Evolutionary conservation across 441 rosid species (phyloP).

Genomic region (Croton setiger): DNA sequence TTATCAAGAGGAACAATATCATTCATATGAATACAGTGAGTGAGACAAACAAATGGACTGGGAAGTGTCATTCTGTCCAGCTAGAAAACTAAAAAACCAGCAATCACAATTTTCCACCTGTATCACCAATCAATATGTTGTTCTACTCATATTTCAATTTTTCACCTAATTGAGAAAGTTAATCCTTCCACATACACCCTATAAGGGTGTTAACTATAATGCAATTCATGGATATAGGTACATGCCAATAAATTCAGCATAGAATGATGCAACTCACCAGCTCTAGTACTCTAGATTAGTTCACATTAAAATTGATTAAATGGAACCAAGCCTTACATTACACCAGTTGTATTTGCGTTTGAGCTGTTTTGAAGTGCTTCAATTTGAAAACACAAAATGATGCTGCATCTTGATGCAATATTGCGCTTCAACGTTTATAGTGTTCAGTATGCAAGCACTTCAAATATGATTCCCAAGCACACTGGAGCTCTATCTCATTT

Average conservation of each 20-base stretch:
- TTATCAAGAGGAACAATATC: not conserved
- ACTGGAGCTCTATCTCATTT: not conserved
- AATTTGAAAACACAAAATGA: not conserved
- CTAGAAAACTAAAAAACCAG: not conserved
- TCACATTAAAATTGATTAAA: not conserved
- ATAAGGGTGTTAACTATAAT: not conserved
- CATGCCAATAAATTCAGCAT: not conserved
- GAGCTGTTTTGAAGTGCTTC: not conserved
- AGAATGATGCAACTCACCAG: too few species aligned
- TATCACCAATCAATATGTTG: not conserved
- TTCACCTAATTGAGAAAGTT: not conserved
- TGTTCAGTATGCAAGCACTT: not conserved
- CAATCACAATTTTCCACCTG: not conserved
- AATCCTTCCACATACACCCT: not conserved
- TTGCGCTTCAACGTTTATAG: not conserved
- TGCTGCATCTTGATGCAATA: not conserved
- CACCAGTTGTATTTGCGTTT: not conserved
- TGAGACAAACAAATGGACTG: too few species aligned
- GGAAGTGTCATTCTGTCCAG: not conserved
- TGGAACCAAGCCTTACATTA: too few species aligned
- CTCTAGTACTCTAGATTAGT: not conserved
- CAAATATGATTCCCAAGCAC: not conserved
- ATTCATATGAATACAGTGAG: not conserved
- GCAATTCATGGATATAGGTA: not conserved
- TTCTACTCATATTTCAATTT: not conserved